phyloP scores from a whole-genome alignment of 1,284 basidiomycete genomes.

The Leccinum fallax region DNA sequence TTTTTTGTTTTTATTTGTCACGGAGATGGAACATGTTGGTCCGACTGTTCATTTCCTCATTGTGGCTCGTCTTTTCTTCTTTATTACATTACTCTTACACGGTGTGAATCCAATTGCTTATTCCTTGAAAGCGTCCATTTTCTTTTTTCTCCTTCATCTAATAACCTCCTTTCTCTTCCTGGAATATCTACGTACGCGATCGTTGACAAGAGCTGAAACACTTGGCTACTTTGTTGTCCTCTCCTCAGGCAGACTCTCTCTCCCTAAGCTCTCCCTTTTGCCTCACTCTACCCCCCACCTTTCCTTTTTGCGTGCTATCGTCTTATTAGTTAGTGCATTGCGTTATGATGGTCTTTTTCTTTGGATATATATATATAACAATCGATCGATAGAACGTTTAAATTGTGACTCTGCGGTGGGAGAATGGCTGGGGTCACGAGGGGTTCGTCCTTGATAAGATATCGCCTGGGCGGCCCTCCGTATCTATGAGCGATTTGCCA shows the following conservation, averaged over 20 bases:
- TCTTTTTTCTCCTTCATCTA: constrained; percentile 14
- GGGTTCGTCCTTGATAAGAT: constrained; percentile 14
- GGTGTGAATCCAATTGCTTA: constrained; percentile 17
- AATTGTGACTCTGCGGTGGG: not conserved
- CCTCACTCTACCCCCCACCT: not conserved
- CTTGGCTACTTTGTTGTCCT: constrained; percentile 23
- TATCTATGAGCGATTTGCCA: not conserved
- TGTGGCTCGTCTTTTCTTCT: not conserved
- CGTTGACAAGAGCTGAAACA: constrained; percentile 23
- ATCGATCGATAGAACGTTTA: not conserved
- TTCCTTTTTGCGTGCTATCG: constrained; percentile 3
- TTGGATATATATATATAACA: constrained; percentile 20
- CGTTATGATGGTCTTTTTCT: constrained; percentile 13
- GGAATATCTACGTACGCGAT: constrained; percentile 23
- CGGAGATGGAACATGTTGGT: constrained; percentile 17
- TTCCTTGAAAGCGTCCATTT: constrained; percentile 4
- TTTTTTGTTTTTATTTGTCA: constrained; percentile 11
- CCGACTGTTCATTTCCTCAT: constrained; percentile 10
- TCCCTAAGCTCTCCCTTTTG: not conserved
- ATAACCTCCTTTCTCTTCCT: constrained; percentile 12
- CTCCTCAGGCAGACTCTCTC: constrained; percentile 12
- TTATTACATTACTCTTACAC: constrained; percentile 7
- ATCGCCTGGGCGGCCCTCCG: not conserved
- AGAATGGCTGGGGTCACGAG: not conserved
- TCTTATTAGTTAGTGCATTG: constrained; percentile 23